A percentile compares a stretch with the other conserved stretches of the same genome.
phyloP scores from a whole-genome alignment of 306 rosid genomes.

The barrel medic (Medicago truncatula) region DNA sequence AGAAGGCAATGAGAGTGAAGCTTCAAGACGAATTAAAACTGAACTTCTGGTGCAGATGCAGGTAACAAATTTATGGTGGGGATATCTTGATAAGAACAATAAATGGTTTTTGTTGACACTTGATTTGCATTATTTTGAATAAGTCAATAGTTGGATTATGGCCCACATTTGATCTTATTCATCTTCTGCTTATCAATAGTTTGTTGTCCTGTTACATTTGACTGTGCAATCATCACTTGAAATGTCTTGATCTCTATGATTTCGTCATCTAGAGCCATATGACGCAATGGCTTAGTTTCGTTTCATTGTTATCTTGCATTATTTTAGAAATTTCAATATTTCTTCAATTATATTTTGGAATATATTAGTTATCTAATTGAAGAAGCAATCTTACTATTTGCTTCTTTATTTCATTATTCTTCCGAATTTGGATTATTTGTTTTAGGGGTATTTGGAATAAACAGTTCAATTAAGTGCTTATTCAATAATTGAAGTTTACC shows the following conservation, averaged over 20 bases:
- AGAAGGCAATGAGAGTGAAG: constrained; percentile 99
- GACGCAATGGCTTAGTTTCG: not conserved
- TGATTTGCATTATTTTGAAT: constrained; percentile 24
- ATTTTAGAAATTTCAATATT: not conserved
- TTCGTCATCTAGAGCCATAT: not conserved
- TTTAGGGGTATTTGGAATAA: not conserved
- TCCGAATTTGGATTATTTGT: not conserved
- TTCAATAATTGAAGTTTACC: not conserved
- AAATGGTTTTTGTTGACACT: constrained; percentile 27
- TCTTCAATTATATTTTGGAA: not conserved
- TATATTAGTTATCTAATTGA: not conserved
- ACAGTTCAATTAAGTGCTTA: not conserved
- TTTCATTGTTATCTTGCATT: not conserved
- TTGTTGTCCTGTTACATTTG: not conserved
- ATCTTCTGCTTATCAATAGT: not conserved
- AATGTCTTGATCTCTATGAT: not conserved
- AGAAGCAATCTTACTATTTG: not conserved
- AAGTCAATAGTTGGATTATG: not conserved
- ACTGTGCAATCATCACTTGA: not conserved
- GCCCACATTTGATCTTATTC: not conserved
- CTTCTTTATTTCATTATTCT: not conserved
- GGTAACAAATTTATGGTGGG: constrained; percentile 61
- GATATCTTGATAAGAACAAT: constrained; percentile 27
- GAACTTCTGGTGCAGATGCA: constrained; percentile 99
- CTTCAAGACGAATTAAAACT: constrained; percentile 97